Evolutionary conservation across 2,329 filamentous ascomycete species (phyloP).

Genomic region (Fusarium nygamai): DNA sequence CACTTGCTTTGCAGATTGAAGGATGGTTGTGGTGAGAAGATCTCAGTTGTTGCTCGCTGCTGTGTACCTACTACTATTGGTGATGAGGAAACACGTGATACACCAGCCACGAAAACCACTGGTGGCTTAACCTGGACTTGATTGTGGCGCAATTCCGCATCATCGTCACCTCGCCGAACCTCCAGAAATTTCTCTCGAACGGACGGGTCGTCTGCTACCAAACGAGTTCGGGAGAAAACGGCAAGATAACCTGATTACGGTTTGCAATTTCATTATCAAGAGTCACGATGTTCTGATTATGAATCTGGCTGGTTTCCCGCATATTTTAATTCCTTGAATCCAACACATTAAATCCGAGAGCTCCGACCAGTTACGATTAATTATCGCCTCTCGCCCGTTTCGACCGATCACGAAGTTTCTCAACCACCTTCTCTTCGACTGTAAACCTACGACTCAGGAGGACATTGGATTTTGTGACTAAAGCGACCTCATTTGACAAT

Average conservation of each 20-base stretch:
- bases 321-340: constrained; percentile 14
- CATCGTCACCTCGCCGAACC: constrained; percentile 23
- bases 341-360: constrained; percentile 33
- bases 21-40: background rate
- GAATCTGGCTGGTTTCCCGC: background rate
- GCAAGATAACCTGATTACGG: constrained; percentile 5
- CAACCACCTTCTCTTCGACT: background rate
- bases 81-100: constrained; percentile 22
- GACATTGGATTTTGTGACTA: background rate
- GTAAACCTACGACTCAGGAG: background rate
- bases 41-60: background rate
- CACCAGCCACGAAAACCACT: background rate
- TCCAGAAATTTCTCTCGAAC: constrained; percentile 25
- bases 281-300: constrained; percentile 23
- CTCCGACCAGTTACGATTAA: constrained; percentile 33
- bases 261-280: background rate
- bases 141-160: constrained; percentile 40
- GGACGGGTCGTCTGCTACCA: constrained; percentile 5
- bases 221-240: constrained; percentile 12
- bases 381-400: constrained; percentile 28
- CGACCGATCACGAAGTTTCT: constrained; percentile 23
- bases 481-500: background rate
- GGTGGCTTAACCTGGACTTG: background rate
- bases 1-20: background rate
- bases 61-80: background rate